phyloP scores from a whole-genome alignment of 495 filamentous ascomycete genomes.

The Xylaria bambusicola region DNA sequence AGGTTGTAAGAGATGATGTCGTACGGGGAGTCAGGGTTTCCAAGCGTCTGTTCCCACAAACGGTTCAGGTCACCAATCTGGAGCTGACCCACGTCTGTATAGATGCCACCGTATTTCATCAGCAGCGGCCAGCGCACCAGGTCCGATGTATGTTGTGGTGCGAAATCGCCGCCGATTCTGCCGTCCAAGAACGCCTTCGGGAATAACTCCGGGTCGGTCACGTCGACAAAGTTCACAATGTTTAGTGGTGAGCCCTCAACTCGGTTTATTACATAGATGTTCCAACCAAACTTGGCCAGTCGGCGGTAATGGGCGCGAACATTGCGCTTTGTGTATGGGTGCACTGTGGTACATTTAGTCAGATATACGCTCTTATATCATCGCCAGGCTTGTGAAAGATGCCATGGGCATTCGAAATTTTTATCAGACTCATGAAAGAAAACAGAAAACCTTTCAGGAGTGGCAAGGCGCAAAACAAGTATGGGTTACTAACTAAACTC shows the following conservation, averaged over 20 bases:
- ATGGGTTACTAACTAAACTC: slow-evolving; percentile 20
- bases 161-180: slow-evolving; percentile 50
- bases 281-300: slow-evolving; percentile 53
- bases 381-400: too few relatives aligned
- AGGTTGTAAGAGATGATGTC: slow-evolving; percentile 51
- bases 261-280: slow-evolving; percentile 52
- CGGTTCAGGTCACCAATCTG: slow-evolving; percentile 58
- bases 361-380: too few relatives aligned
- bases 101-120: slow-evolving; percentile 57
- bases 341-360: slow-evolving; percentile 34
- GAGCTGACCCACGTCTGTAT: slow-evolving; percentile 57
- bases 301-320: slow-evolving; percentile 59
- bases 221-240: slow-evolving; percentile 51
- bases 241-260: slow-evolving; percentile 45
- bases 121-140: slow-evolving; percentile 58
- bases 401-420: too few relatives aligned
- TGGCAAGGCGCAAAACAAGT: too few relatives aligned
- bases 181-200: slow-evolving; percentile 51
- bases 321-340: slow-evolving; percentile 55
- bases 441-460: background rate
- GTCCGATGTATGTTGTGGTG: slow-evolving; percentile 56
- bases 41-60: slow-evolving; percentile 52
- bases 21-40: slow-evolving; percentile 45
- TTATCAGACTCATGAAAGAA: too few relatives aligned
- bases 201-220: slow-evolving; percentile 43